These are phyloP conservation scores for Sugiyamaella sp. DNA, from an alignment of 1,139 yeast genomes.

Conservation along the genomic window DNA sequence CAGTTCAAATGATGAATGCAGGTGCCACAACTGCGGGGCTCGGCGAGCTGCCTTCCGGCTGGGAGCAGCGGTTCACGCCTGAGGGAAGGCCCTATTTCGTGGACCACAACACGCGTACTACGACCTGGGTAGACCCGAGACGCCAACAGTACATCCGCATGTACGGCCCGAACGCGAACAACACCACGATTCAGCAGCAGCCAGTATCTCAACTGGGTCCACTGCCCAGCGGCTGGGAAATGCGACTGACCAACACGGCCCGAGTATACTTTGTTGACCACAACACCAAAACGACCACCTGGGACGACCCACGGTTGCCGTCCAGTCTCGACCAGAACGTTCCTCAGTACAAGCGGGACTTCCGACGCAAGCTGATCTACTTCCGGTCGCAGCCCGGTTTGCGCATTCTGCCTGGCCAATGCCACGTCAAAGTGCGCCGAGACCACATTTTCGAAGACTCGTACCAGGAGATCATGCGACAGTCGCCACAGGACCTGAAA, in stretches of 20 bases:
- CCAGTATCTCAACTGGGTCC: conserved; percentile 99
- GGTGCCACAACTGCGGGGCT: conserved; percentile 95
- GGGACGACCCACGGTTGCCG: conserved; percentile 99
- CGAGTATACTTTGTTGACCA: conserved; percentile 98
- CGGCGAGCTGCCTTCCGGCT: conserved; percentile 96
- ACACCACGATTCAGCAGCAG: conserved; percentile 91
- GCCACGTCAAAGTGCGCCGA: conserved; percentile 97
- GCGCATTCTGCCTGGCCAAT: conserved; percentile 96
- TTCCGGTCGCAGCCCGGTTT: conserved; percentile 98
- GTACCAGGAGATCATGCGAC: conserved; percentile 98
- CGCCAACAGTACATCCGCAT: conserved; percentile 98
- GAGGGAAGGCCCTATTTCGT: conserved; percentile 98
- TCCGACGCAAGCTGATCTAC: conserved; percentile 93
- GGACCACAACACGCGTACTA: conserved; percentile 96
- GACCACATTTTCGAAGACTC: conserved; percentile 96
- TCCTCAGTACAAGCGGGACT: conserved; percentile 98
- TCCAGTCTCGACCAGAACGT: conserved; percentile 96
- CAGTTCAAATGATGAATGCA: conserved; percentile 51
- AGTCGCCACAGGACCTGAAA: conserved; percentile 96
- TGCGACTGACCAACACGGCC: conserved; percentile 98
- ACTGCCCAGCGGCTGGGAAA: conserved; percentile 98
- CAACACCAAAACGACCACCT: conserved; percentile 96
- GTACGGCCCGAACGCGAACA: conserved; percentile 57
- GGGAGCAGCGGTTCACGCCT: conserved; percentile 98
- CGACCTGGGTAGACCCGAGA: conserved; percentile 99